Evolutionary conservation across 2,329 filamentous ascomycete species (phyloP), one percentile per base, ranked within the genome.

Genomic region (Cyclaneusma minus): DNA sequence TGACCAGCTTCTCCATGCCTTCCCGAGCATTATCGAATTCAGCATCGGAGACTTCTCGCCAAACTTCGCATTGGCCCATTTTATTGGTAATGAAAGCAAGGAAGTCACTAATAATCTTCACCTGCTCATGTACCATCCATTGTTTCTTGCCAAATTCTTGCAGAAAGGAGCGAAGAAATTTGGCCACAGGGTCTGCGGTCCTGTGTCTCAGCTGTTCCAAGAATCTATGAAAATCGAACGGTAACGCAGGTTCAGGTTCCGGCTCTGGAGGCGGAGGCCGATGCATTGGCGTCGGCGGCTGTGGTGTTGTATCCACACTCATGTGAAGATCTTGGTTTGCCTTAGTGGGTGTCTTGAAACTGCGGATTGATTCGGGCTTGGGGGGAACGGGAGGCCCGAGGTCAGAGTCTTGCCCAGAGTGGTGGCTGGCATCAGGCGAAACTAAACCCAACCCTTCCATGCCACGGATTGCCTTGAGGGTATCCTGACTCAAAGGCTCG

Each of bases 111-210:
- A 98, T 93, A 35, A 98, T 95, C 55, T 98, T 98, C 48, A 95
- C 89, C 51, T 98, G 89, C 54, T 98, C 89, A 48, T 98, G 89
- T 5, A 94, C 89, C 81, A 93, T 92, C 89, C 89, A 98, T 52
- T 95, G 89, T 40, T 85, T 82, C 58, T 95, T 98, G 18, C 74
- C 82, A 52, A 98, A 98, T 50, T 98, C 91, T 25, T 72, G 73
- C 16, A 98, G 57, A 43, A 98, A 98, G 0, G 89, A 95, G 37
- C 91, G 81, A 23, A 98, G 63, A 45, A 94, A 98, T 36, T 87
- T 79, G 4, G 91, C 91, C 3, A 98, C 87, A 1, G 91, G 89
- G 43, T 98, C 91, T n/a, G 89, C 91, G 31, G 91, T 93, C 38
- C 87, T 82, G 53, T 98, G 89, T 33, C 89, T 77, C 16, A 98